Evolutionary conservation across 371 early-diverging fungal species (phyloP).

Genomic region (Chytridium lagenaria): DNA sequence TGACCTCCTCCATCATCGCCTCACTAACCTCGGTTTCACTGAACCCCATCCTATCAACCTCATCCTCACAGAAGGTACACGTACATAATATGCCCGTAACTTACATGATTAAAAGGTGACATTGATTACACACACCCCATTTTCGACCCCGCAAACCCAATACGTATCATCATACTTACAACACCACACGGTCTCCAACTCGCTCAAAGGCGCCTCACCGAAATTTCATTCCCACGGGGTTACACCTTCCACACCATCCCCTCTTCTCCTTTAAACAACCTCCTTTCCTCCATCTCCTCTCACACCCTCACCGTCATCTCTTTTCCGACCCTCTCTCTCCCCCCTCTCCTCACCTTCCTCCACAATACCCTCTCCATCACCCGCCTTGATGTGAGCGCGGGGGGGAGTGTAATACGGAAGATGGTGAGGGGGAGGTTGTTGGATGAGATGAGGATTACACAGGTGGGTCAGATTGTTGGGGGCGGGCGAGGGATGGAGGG

Average conservation of each 20-base stretch:
- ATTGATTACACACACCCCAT: slow-evolving; percentile 28
- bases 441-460: slow-evolving; percentile 43
- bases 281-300: background rate
- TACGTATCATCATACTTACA: slow-evolving; percentile 23
- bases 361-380: no score
- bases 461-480: slow-evolving; percentile 37
- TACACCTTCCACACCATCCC: no score
- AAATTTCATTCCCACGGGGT: no score
- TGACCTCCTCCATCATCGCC: slow-evolving; percentile 26
- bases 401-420: slow-evolving; percentile 30
- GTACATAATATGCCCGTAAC: no score
- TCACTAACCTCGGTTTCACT: background rate
- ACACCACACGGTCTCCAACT: background rate
- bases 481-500: slow-evolving; percentile 3
- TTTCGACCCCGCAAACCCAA: slow-evolving; percentile 19
- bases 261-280: no score
- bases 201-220: background rate
- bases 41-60: slow-evolving; percentile 20
- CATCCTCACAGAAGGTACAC: slow-evolving; percentile 18
- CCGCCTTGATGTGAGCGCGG: slow-evolving; percentile 35
- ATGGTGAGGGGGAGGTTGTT: slow-evolving; percentile 29
- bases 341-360: no score
- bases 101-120: no score
- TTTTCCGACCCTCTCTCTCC: background rate
- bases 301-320: background rate